These are phyloP conservation scores for Pichia thaimueangensis DNA, from an alignment of 805 yeast species.

Conservation along the genomic window DNA sequence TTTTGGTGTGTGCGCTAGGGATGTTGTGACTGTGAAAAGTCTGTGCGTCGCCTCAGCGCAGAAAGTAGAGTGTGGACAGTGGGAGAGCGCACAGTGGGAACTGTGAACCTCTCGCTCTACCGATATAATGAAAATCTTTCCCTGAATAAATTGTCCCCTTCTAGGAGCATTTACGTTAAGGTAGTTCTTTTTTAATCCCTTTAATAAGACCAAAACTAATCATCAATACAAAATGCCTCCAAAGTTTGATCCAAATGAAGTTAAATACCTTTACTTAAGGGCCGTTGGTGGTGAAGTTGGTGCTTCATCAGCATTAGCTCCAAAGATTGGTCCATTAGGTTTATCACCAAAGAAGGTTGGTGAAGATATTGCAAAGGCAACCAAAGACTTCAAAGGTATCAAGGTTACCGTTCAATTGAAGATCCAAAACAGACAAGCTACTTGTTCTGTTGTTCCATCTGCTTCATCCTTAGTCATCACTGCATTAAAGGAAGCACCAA, in stretches of 20 bases:
- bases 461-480: constrained; percentile 98
- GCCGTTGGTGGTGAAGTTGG: constrained; percentile 99
- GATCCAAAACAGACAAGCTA: constrained; percentile 99
- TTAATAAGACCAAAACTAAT: neutral
- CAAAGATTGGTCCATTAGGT: constrained; percentile 99
- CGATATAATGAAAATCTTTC: too few relatives aligned
- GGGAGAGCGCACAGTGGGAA: too few relatives aligned
- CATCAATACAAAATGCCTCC: constrained; percentile 68
- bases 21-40: constrained; percentile 6
- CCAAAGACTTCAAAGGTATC: constrained; percentile 98
- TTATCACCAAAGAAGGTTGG: constrained; percentile 99
- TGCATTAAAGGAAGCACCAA: constrained; percentile 99
- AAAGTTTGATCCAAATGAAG: constrained; percentile 98
- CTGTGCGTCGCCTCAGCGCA: too few relatives aligned
- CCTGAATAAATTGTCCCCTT: too few relatives aligned
- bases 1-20: too few relatives aligned
- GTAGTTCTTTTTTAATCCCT: neutral
- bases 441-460: constrained; percentile 97
- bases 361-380: constrained; percentile 99
- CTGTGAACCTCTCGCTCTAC: too few relatives aligned
- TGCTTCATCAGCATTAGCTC: constrained; percentile 99
- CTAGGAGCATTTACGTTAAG: too few relatives aligned
- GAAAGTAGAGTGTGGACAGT: too few relatives aligned
- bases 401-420: constrained; percentile 97
- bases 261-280: constrained; percentile 96